phyloP scores from a whole-genome alignment of 805 yeast species.

The Lachancea sp. region DNA sequence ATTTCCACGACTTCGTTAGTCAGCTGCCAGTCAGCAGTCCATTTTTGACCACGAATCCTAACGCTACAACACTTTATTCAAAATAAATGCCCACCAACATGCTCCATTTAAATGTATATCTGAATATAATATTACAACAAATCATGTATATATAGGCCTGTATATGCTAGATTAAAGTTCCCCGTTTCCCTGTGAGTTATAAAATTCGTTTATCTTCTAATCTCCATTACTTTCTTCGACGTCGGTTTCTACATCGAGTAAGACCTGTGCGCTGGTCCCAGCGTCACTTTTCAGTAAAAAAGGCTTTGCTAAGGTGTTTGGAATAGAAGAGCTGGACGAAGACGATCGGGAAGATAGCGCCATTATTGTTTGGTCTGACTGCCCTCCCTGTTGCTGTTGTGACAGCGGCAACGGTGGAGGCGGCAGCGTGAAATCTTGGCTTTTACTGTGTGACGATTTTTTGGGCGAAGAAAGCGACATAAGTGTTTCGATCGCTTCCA shows the following conservation, averaged over 20 bases:
- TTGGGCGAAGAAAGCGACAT: slow-evolving; percentile 38
- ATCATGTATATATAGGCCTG: neutral
- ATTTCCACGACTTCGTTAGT: too few species aligned
- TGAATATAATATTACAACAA: slow-evolving; percentile 1
- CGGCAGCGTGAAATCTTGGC: slow-evolving; percentile 10
- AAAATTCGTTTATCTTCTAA: too few species aligned
- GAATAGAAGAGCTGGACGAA: slow-evolving; percentile 14
- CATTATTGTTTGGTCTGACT: slow-evolving; percentile 1
- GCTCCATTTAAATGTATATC: neutral
- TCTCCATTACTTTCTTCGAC: slow-evolving; percentile 14
- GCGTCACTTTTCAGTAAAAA: slow-evolving; percentile 6
- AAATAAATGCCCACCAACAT: neutral
- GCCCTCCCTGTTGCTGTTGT: neutral
- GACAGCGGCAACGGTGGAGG: slow-evolving; percentile 8
- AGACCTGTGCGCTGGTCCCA: slow-evolving; percentile 11
- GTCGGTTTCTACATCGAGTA: slow-evolving; percentile 26
- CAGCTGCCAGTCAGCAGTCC: neutral
- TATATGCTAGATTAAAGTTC: slow-evolving; percentile 3
- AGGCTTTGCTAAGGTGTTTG: slow-evolving; percentile 12
- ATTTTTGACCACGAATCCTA: neutral
- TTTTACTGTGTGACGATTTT: slow-evolving; percentile 17
- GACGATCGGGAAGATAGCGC: slow-evolving; percentile 14
- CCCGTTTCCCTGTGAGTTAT: neutral
- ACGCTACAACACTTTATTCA: neutral
- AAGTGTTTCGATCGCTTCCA: slow-evolving; percentile 37